Conservation (phyloP, 257 asterid species). For the Plantago major region DNA sequence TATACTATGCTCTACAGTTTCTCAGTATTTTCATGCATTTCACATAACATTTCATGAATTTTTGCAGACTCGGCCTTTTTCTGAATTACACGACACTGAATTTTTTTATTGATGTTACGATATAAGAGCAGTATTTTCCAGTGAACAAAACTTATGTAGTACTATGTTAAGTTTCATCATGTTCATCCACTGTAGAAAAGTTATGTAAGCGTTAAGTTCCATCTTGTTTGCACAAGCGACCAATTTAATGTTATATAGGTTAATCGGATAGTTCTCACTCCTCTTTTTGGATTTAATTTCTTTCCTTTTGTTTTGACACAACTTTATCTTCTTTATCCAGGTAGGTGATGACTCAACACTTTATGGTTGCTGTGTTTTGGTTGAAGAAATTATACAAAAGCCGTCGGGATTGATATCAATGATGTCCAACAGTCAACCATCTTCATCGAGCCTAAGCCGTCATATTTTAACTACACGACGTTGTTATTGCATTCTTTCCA, state of each 20-base stretch:
- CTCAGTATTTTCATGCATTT: conserved; percentile 3
- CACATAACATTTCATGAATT: neutral
- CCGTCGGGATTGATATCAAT: conserved; percentile 87
- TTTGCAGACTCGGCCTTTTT: neutral
- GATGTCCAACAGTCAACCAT: conserved; percentile 63
- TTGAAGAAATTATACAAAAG: conserved; percentile 87
- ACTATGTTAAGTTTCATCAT: too few species aligned
- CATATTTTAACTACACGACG: conserved; percentile 85
- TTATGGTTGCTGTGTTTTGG: conserved; percentile 97
- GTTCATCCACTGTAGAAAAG: too few species aligned
- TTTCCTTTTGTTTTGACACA: neutral
- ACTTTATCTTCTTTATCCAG: conserved; percentile 36
- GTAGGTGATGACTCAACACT: conserved; percentile 96
- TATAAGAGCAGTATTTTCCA: conserved; percentile 4
- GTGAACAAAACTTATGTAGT: neutral
- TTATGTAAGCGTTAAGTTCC: too few species aligned
- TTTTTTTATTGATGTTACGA: conserved; percentile 7
- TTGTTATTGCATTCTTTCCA: conserved; percentile 93
- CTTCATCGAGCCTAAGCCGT: conserved; percentile 53
- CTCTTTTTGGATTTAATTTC: neutral
- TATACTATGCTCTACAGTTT: conserved; percentile 28
- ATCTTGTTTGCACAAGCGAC: too few species aligned
- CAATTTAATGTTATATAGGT: too few species aligned
- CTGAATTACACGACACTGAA: neutral
- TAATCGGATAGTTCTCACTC: too few species aligned